Evolutionary conservation across 1,284 basidiomycete genomes (phyloP).

Genomic region (Paramarasmius palmivorus): DNA sequence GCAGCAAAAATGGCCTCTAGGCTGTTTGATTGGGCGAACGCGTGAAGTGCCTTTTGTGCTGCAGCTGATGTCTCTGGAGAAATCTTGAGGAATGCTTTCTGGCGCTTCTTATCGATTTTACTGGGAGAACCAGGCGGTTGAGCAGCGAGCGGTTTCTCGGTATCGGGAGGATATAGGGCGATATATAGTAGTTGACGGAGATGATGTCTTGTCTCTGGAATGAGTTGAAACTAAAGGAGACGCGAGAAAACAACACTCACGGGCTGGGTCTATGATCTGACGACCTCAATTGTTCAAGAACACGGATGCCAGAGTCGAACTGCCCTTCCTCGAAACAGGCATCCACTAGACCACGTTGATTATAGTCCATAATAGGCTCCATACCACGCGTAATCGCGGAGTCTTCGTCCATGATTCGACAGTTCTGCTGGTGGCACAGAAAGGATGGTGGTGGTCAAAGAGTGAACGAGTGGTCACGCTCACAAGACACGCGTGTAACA

Average conservation of each 20-base stretch:
- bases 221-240: slow-evolving; percentile 5
- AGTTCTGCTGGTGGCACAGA: background rate
- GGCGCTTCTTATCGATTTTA: slow-evolving; percentile 36
- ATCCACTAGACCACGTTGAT: slow-evolving; percentile 63
- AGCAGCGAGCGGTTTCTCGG: slow-evolving; percentile 30
- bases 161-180: slow-evolving; percentile 54
- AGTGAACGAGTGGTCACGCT: slow-evolving; percentile 14
- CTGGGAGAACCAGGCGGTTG: slow-evolving; percentile 42
- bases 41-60: slow-evolving; percentile 55
- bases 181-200: slow-evolving; percentile 70
- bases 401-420: background rate
- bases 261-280: slow-evolving; percentile 50
- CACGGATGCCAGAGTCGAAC: slow-evolving; percentile 61
- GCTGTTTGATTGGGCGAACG: slow-evolving; percentile 56
- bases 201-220: slow-evolving; percentile 45
- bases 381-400: background rate
- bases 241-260: slow-evolving; percentile 38
- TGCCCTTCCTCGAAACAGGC: slow-evolving; percentile 73
- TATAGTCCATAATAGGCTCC: slow-evolving; percentile 46
- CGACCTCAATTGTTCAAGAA: slow-evolving; percentile 60
- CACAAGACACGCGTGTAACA: slow-evolving; percentile 12
- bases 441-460: background rate
- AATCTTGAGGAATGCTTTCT: slow-evolving; percentile 41
- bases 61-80: slow-evolving; percentile 46
- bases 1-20: slow-evolving; percentile 54